Evolutionary conservation across 2,329 filamentous ascomycete species (phyloP), one percentile per base, ranked within the genome.

Genomic region (Neopestalotiopsis clavispora): DNA sequence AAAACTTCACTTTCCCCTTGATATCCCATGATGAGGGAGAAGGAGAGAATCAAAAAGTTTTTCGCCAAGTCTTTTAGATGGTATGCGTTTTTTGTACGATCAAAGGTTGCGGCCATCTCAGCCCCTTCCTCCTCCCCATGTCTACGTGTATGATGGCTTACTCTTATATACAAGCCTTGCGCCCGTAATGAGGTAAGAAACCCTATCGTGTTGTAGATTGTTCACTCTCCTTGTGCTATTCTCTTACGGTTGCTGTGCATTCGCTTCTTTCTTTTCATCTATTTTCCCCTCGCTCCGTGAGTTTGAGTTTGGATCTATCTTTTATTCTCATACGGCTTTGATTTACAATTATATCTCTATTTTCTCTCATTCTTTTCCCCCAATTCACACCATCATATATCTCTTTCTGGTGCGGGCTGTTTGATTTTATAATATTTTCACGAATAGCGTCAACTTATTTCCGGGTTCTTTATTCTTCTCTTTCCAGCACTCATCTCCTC

Each of bases 211-310:
- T 30, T 49, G 17, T 7, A n/a, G 30, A 28, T 59, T 14, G n/a
- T 14, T 32, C 12, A 17, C 9, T 38, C 14, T 13, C n/a, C 17
- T 13, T 20, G 3, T 7, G 10, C 9, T 38, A 1, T 40, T 28
- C 5, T 7, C 17, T 62, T 62, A 6, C 13, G n/a, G 20, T 42
- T 5, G 32, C 30, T 40, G 17, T 23, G 9, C 34, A 7, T 62
- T 62, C 20, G 23, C 9, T 52, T 9, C n/a, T n/a, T 10, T 23
- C n/a, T 7, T 20, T 52, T 17, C 20, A 52, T 17, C 4, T 52
- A n/a, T n/a, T 9, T 23, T 62, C 23, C 14, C 34, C 68, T 69
- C 68, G 68, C 68, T 69, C 68, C 58, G 68, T 64, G 68, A 69
- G 68, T 58, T 69, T 17, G 68, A 69, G 68, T 67, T 42, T 28